Conservation (phyloP, 495 filamentous ascomycete species). For the Aspergillus steynii region DNA sequence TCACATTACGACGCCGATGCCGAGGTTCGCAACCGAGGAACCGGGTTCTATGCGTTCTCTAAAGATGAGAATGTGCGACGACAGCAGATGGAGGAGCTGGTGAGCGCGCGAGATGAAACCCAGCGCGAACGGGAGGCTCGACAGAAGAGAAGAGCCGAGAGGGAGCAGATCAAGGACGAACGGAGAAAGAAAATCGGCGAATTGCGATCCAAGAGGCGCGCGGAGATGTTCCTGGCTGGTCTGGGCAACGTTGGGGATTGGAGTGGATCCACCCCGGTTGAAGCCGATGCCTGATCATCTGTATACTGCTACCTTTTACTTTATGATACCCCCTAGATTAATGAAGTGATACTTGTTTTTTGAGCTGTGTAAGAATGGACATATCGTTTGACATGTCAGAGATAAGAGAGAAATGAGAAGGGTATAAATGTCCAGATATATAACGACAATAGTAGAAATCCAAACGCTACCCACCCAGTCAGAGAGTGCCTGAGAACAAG, state of each 20-base stretch:
- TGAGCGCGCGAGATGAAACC: slow-evolving; percentile 65
- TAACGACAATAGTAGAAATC: background rate
- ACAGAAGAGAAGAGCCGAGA: slow-evolving; percentile 45
- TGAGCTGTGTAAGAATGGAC: background rate
- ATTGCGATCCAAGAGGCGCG: slow-evolving; percentile 57
- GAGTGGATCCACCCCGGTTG: background rate
- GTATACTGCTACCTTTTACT: background rate
- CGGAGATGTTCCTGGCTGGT: slow-evolving; percentile 71
- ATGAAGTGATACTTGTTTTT: background rate
- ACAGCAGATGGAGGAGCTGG: slow-evolving; percentile 75
- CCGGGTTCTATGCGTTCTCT: slow-evolving; percentile 87
- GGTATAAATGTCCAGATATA: background rate
- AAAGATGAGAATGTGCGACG: slow-evolving; percentile 63
- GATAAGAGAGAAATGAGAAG: background rate
- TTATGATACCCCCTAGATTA: background rate
- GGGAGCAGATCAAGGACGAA: slow-evolving; percentile 52
- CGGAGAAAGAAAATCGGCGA: slow-evolving; percentile 59
- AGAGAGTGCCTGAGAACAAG: slow-evolving; percentile 2
- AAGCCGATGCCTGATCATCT: slow-evolving; percentile 1
- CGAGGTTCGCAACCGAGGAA: slow-evolving; percentile 84
- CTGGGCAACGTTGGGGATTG: slow-evolving; percentile 22
- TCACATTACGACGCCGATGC: slow-evolving; percentile 80
- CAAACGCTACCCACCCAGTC: slow-evolving; percentile 7
- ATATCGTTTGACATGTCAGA: too few relatives aligned
- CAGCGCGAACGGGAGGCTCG: slow-evolving; percentile 58